A percentile compares a stretch with the other conserved stretches of the same genome.
phyloP scores from a whole-genome alignment of 176 grass and related monocot species.

The Musa acuminata region DNA sequence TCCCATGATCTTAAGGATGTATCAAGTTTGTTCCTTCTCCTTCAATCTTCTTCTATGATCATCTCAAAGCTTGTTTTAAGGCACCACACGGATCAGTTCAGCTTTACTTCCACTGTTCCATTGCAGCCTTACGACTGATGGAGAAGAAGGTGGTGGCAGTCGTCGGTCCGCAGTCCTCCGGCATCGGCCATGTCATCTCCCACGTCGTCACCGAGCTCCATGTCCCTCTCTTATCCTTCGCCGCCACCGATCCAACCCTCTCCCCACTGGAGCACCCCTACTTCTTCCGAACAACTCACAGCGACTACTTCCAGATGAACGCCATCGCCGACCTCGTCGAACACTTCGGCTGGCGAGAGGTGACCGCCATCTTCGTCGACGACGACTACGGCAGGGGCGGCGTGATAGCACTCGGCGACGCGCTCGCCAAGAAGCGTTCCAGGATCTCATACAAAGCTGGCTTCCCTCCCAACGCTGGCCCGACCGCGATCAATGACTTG shows the following conservation, averaged over 20 bases:
- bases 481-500: constrained; percentile 23
- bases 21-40: too few species aligned
- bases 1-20: too few species aligned
- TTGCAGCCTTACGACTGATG: constrained; percentile 11
- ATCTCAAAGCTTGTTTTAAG: too few species aligned
- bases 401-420: constrained; percentile 45
- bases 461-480: constrained; percentile 34
- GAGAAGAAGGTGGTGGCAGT: background rate
- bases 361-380: constrained; percentile 63
- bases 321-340: constrained; percentile 47
- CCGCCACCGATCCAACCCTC: background rate
- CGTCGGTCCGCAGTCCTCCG: constrained; percentile 6
- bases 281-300: constrained; percentile 48
- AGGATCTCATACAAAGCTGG: constrained; percentile 52
- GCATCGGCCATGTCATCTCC: constrained; percentile 9
- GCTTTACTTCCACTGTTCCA: too few species aligned
- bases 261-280: constrained; percentile 55
- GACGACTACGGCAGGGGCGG: constrained; percentile 63
- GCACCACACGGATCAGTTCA: too few species aligned
- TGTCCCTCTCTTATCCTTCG: constrained; percentile 1
- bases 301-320: constrained; percentile 61
- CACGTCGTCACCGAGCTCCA: constrained; percentile 10
- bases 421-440: constrained; percentile 20
- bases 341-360: constrained; percentile 51
- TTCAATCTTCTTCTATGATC: too few species aligned